phyloP scores from a whole-genome alignment of 2,329 filamentous ascomycete genomes.

The Grosmannia clavigera region DNA sequence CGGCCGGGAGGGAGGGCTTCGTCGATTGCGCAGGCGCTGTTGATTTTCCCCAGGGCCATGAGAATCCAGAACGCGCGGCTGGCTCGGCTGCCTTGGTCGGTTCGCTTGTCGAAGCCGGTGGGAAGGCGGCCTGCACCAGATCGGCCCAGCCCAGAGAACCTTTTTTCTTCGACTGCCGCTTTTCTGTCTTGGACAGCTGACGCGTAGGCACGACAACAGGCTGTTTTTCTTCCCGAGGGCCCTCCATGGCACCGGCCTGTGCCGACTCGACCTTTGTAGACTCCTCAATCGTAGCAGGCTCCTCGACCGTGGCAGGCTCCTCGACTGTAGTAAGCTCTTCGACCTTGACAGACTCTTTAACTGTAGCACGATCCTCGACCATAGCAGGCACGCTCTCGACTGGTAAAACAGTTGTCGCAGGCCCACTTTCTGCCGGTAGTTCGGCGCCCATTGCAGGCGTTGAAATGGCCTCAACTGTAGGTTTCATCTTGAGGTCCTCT shows the following conservation, averaged over 20 bases:
- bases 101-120: background rate
- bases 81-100: background rate
- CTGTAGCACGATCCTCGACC: background rate
- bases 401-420: background rate
- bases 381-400: background rate
- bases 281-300: too few species aligned
- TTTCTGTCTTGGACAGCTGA: constrained; percentile 2
- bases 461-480: background rate
- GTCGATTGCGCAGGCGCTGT: too few species aligned
- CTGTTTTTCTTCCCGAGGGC: background rate
- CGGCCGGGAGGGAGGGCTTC: too few species aligned
- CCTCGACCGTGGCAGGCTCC: background rate
- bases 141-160: background rate
- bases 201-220: background rate
- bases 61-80: background rate
- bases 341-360: background rate
- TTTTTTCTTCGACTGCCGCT: background rate
- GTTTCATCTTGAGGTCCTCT: background rate
- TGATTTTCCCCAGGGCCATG: too few species aligned
- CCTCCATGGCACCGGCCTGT: background rate
- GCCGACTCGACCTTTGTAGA: background rate
- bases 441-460: background rate
- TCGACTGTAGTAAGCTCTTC: background rate
- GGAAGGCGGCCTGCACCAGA: background rate
- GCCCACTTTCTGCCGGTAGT: background rate